Base-by-base conservation (phyloP, 2,329 filamentous ascomycete species). In the Aureobasidium sp. region DNA sequence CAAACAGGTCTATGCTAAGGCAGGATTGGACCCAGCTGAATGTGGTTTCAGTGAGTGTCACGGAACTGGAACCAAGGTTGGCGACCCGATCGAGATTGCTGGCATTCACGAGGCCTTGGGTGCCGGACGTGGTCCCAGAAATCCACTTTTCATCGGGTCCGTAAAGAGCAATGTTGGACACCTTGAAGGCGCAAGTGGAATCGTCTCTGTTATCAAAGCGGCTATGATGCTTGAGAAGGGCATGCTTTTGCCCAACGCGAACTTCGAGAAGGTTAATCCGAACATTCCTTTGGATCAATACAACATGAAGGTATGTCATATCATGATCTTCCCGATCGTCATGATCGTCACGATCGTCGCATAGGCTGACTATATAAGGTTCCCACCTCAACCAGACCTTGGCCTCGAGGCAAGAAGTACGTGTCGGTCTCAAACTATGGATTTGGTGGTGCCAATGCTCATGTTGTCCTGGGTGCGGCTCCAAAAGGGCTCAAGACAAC, bases 131-230 rank as follows among this genome's bases (percentile, higher is more conserved):
- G 12, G 44, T 14, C 32, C 44, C 6, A 48, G 21, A 27, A 48
- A 37, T 5, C 44, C 44, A n/a, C 44, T 48, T 8, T 48, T 48
- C 32, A 48, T 48, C 16, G 44, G 44, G 21, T 48, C 44, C 4
- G 59, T 67, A 17, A 68, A 68, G 48, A 61, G 59, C 10, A 64
- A 66, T n/a, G 52, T 67, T 19, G 77, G 77, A 16, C 76, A 79
- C 57, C 72, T 72, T 0, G 77, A 79, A 60, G 73, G 74, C 7
- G 69, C 72, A 1, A 74, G 74, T 2, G 77, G 76, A 0, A 60
- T 79, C n/a, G 35, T 34, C 4, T 29, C 34, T 8, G 34, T 50
- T 12, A 50, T 79, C 19, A 73, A 72, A 48, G 55, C 59, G 2
- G 30, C 58, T 19, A 34, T 62, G 48, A 54, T 57, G 39, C 17